Evolutionary conservation across 1,284 basidiomycete genomes (phyloP).

Genomic region (Sphaerobolus stellatus): DNA sequence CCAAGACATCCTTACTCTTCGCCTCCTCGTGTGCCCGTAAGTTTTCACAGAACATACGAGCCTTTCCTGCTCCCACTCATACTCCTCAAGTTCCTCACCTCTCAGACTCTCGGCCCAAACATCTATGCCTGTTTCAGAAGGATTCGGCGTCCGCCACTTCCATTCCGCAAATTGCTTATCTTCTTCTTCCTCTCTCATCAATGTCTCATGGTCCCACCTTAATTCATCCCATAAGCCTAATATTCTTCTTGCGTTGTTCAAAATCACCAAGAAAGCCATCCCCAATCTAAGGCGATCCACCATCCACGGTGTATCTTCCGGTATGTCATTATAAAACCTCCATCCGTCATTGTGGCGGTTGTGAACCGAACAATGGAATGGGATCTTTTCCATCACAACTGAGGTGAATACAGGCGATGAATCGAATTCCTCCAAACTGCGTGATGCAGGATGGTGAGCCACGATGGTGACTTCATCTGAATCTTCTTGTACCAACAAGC

Average conservation of each 20-base stretch:
- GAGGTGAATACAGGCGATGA: not conserved
- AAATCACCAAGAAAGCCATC: not conserved
- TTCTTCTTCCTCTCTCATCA: not conserved
- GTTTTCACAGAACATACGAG: too few relatives aligned
- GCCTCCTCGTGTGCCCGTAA: too few relatives aligned
- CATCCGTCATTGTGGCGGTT: too few relatives aligned
- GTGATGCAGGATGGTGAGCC: not conserved
- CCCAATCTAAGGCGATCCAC: not conserved
- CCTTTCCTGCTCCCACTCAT: not conserved
- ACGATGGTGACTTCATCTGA: not conserved
- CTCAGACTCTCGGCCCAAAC: not conserved
- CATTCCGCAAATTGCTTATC: not conserved
- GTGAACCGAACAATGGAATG: not conserved
- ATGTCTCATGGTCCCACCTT: not conserved
- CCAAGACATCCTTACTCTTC: too few relatives aligned
- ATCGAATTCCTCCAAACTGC: not conserved
- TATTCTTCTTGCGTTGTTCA: not conserved
- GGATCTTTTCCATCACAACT: not conserved
- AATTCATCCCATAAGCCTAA: not conserved
- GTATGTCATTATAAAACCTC: too few relatives aligned
- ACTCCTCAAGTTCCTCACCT: not conserved
- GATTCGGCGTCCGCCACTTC: not conserved
- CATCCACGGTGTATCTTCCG: not conserved
- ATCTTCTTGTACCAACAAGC: not conserved
- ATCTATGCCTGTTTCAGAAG: not conserved